Conservation (phyloP, 768 basidiomycete genomes). For the Galerina marginata region DNA sequence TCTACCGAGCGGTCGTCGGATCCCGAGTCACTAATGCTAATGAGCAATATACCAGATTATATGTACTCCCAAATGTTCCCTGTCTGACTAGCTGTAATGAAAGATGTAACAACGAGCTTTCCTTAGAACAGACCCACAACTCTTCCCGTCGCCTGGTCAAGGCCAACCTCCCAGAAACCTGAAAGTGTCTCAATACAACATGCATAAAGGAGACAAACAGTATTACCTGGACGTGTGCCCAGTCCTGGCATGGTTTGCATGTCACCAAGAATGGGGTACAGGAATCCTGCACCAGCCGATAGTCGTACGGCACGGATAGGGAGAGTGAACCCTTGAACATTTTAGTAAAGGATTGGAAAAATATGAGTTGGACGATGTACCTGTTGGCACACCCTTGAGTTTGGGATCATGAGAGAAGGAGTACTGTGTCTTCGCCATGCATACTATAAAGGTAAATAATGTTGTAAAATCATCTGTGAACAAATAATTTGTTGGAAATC, state of each 20-base stretch:
- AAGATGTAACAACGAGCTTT: slow-evolving; percentile 1
- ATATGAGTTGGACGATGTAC: slow-evolving; percentile 36
- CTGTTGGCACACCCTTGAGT: slow-evolving; percentile 87
- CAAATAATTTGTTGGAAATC: slow-evolving; percentile 29
- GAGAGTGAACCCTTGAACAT: slow-evolving; percentile 77
- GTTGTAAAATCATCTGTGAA: neutral
- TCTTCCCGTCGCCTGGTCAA: slow-evolving; percentile 78
- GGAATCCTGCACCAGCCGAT: slow-evolving; percentile 93
- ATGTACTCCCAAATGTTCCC: neutral
- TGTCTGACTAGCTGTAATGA: neutral
- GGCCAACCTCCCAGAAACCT: slow-evolving; percentile 92
- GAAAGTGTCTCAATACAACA: slow-evolving; percentile 16
- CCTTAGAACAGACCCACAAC: slow-evolving; percentile 86
- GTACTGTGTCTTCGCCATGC: slow-evolving; percentile 98
- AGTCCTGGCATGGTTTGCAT: slow-evolving; percentile 99
- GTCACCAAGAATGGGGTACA: slow-evolving; percentile 94
- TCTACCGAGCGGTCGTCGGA: slow-evolving; percentile 24
- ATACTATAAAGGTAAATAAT: slow-evolving; percentile 54
- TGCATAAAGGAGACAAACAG: slow-evolving; percentile 9
- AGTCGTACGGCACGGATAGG: slow-evolving; percentile 89
- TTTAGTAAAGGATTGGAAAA: neutral
- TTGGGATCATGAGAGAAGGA: slow-evolving; percentile 96
- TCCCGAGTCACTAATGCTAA: slow-evolving; percentile 4
- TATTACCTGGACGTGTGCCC: slow-evolving; percentile 82
- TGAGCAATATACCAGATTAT: neutral